Evolutionary conservation across 306 rosid genomes (phyloP).

Genomic region (Benincasa hispida): DNA sequence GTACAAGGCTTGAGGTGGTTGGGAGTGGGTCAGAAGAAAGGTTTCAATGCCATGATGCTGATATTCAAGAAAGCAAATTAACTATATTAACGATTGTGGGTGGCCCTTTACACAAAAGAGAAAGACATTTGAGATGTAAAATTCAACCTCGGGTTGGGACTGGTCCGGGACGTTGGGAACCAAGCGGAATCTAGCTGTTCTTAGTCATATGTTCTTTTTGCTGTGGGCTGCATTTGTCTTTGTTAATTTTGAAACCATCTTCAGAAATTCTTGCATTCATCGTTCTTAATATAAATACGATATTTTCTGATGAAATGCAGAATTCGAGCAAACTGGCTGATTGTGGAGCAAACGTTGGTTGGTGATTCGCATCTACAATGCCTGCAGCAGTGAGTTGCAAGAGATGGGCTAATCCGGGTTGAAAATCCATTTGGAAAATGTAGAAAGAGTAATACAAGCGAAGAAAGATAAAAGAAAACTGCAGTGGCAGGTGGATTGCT

Average conservation of each 20-base stretch:
- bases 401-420: conserved; percentile 59
- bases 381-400: conserved; percentile 64
- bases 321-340: conserved; percentile 81
- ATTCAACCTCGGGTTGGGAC: conserved; percentile 90
- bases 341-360: conserved; percentile 60
- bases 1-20: conserved; percentile 83
- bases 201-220: too few relatives aligned
- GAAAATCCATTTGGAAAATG: conserved; percentile 69
- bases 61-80: conserved; percentile 36
- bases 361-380: conserved; percentile 95
- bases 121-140: conserved; percentile 74
- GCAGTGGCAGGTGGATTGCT: conserved; percentile 49
- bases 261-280: not conserved
- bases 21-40: conserved; percentile 76
- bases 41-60: conserved; percentile 60
- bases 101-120: conserved; percentile 72
- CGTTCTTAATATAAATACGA: not conserved
- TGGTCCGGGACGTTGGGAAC: too few relatives aligned
- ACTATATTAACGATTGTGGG: conserved; percentile 51
- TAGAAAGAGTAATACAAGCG: conserved; percentile 38
- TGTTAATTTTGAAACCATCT: not conserved
- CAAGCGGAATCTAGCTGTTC: too few relatives aligned
- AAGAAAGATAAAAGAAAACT: conserved; percentile 36
- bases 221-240: not conserved
- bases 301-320: conserved; percentile 36